phyloP scores from a whole-genome alignment of 1,284 basidiomycete species.

The Apiotrichum montevideense region DNA sequence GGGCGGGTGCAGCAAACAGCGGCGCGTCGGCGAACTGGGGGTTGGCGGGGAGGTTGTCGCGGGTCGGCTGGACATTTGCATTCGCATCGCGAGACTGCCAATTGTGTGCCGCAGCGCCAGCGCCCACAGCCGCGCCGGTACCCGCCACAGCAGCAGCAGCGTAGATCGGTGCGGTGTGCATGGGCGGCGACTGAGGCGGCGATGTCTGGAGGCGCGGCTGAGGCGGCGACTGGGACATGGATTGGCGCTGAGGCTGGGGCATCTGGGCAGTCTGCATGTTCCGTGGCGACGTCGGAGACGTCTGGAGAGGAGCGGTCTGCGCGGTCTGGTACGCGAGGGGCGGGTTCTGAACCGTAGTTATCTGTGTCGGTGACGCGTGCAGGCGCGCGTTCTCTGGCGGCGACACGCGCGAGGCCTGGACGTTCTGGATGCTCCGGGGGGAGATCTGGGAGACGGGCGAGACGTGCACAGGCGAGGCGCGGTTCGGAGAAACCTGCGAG shows the following conservation, averaged over 20 bases:
- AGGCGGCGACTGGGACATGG: too few species aligned
- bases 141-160: not conserved
- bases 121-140: not conserved
- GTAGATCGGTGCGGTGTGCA: not conserved
- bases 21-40: not conserved
- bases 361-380: too few species aligned
- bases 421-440: too few species aligned
- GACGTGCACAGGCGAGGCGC: too few species aligned
- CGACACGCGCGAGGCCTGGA: too few species aligned
- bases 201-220: too few species aligned
- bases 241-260: too few species aligned
- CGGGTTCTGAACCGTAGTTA: not conserved
- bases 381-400: too few species aligned
- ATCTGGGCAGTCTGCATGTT: too few species aligned
- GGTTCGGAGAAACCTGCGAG: too few species aligned
- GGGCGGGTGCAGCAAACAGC: not conserved
- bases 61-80: not conserved
- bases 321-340: not conserved
- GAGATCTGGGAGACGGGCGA: too few species aligned
- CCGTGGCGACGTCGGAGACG: not conserved
- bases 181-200: not conserved
- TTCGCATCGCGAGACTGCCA: too few species aligned
- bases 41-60: not conserved
- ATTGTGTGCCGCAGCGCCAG: not conserved
- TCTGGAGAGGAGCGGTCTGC: not conserved